Conservation (phyloP, 495 filamentous ascomycete genomes). For the Jackrogersella minutella region DNA sequence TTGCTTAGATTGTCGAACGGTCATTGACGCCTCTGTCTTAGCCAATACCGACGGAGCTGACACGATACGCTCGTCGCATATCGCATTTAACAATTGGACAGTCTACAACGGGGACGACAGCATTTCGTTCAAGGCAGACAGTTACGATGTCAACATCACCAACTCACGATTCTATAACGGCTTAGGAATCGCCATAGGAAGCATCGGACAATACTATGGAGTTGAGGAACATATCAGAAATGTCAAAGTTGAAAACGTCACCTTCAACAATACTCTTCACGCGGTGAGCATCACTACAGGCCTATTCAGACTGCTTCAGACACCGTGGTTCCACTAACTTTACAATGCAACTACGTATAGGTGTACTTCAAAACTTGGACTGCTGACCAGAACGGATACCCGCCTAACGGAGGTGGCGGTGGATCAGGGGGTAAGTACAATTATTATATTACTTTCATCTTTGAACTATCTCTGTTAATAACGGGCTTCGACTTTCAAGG, state of each 20-base stretch:
- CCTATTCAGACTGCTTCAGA: neutral
- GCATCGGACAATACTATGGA: constrained; percentile 2
- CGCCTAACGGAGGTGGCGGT: constrained; percentile 1
- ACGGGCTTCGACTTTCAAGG: no score
- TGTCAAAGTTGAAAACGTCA: neutral
- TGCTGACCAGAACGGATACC: constrained; percentile 1
- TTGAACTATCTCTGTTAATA: no score
- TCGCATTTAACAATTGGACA: neutral
- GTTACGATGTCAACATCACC: neutral
- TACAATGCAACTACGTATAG: neutral
- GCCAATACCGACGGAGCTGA: constrained; percentile 3
- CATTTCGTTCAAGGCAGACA: constrained; percentile 1
- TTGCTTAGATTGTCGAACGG: no score
- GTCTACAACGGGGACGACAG: constrained; percentile 2
- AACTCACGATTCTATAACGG: neutral
- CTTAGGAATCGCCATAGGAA: neutral
- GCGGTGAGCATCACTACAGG: neutral
- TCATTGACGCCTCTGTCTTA: neutral
- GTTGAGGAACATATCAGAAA: neutral
- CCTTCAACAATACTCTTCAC: constrained; percentile 1
- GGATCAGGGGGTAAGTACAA: neutral
- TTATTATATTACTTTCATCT: no score
- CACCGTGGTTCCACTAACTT: neutral
- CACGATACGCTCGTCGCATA: constrained; percentile 1
- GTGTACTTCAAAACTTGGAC: constrained; percentile 7